phyloP scores from a whole-genome alignment of 2,329 filamentous ascomycete species.

The Pseudogymnoascus sp. region DNA sequence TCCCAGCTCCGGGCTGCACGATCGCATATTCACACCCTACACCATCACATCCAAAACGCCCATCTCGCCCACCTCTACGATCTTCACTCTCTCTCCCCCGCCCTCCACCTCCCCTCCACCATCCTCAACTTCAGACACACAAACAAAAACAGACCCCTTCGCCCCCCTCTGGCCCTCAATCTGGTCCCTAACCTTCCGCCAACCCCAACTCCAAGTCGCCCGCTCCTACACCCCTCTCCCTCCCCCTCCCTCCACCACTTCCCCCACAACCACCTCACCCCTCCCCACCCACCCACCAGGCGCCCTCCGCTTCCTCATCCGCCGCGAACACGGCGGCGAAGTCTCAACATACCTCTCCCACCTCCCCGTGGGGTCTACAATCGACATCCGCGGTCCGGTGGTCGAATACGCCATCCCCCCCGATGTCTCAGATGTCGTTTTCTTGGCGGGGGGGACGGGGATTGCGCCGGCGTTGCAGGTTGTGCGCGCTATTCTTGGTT shows the following conservation, averaged over 20 bases:
- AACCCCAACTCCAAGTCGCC: slow-evolving; percentile 77
- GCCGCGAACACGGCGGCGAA: slow-evolving; percentile 72
- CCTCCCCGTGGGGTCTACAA: slow-evolving; percentile 50
- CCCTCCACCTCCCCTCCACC: slow-evolving; percentile 21
- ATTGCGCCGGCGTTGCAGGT: slow-evolving; percentile 85
- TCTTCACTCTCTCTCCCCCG: slow-evolving; percentile 54
- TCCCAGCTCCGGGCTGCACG: not conserved
- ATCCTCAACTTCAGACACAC: slow-evolving; percentile 6
- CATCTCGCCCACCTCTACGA: slow-evolving; percentile 59
- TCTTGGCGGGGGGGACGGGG: slow-evolving; percentile 86
- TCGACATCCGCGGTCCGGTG: slow-evolving; percentile 75
- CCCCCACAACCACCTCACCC: slow-evolving; percentile 12
- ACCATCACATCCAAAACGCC: slow-evolving; percentile 51
- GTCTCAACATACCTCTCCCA: slow-evolving; percentile 73
- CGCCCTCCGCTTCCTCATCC: slow-evolving; percentile 64
- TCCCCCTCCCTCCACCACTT: slow-evolving; percentile 34
- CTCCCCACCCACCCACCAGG: slow-evolving; percentile 30
- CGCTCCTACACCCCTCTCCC: slow-evolving; percentile 86
- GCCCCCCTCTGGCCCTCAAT: slow-evolving; percentile 54
- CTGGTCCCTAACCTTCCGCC: slow-evolving; percentile 89
- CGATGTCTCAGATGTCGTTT: slow-evolving; percentile 54
- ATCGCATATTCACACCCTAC: slow-evolving; percentile 51
- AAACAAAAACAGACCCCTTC: slow-evolving; percentile 29
- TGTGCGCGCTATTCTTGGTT: slow-evolving; percentile 54
- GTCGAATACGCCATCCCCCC: slow-evolving; percentile 55